Conservation (phyloP, 2,329 filamentous ascomycete species). For the Cryphonectria carpinicola region DNA sequence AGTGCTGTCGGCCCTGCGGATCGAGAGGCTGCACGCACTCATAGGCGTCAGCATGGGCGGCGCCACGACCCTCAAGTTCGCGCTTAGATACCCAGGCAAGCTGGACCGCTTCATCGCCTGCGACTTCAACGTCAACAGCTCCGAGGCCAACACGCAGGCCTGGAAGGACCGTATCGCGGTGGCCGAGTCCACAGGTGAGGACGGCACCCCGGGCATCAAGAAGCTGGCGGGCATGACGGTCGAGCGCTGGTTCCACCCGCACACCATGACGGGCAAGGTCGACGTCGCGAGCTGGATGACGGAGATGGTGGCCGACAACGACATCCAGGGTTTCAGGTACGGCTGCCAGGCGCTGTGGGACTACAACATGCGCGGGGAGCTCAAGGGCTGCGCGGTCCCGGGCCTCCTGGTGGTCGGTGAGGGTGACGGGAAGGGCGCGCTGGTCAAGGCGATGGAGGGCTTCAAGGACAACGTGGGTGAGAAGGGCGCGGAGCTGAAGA, state of each 20-base stretch:
- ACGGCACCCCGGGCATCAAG: constrained; percentile 61
- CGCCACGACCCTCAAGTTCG: constrained; percentile 74
- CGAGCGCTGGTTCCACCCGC: constrained; percentile 76
- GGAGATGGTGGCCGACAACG: constrained; percentile 71
- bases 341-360: constrained; percentile 72
- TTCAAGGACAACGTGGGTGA: constrained; percentile 65
- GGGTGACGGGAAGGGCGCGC: constrained; percentile 68
- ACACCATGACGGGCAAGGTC: constrained; percentile 48
- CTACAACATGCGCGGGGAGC: constrained; percentile 65
- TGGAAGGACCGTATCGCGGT: constrained; percentile 78
- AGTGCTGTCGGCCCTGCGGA: constrained; percentile 71
- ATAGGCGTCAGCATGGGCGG: constrained; percentile 83
- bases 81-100: constrained; percentile 65
- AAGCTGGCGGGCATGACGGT: constrained; percentile 73
- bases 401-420: constrained; percentile 74
- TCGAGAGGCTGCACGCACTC: constrained; percentile 66
- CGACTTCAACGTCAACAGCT: constrained; percentile 77
- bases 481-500: constrained; percentile 59
- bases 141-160: constrained; percentile 73
- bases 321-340: constrained; percentile 69
- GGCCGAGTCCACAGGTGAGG: constrained; percentile 56
- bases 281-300: constrained; percentile 60
- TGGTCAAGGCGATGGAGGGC: constrained; percentile 79
- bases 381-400: constrained; percentile 59
- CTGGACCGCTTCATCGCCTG: constrained; percentile 69